These are phyloP conservation scores for Protomyces macrosporus DNA, from an alignment of 1,139 yeast genomes.

Conservation along the genomic window DNA sequence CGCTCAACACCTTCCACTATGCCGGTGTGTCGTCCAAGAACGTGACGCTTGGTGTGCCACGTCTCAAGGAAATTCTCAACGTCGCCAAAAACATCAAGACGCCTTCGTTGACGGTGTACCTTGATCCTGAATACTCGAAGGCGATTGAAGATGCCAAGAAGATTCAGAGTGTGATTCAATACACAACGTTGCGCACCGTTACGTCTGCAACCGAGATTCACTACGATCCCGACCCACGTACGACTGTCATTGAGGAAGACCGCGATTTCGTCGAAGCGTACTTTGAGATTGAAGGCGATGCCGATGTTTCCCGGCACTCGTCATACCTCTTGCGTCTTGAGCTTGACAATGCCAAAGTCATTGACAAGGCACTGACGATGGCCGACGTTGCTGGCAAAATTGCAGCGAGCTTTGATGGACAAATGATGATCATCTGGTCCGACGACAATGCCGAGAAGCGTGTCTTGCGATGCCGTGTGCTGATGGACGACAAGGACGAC, in stretches of 20 bases:
- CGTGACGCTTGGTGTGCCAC: constrained; percentile 98
- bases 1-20: constrained; percentile 98
- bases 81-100: constrained; percentile 98
- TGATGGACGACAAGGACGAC: constrained; percentile 76
- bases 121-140: constrained; percentile 70
- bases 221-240: constrained; percentile 96
- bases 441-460: constrained; percentile 98
- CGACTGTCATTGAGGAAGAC: constrained; percentile 94
- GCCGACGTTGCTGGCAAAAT: constrained; percentile 97
- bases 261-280: constrained; percentile 94
- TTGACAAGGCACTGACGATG: constrained; percentile 96
- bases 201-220: constrained; percentile 96
- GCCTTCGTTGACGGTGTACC: constrained; percentile 91
- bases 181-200: constrained; percentile 88
- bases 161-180: constrained; percentile 94
- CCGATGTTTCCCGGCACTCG: constrained; percentile 91
- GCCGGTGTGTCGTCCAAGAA: constrained; percentile 99
- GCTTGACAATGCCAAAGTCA: constrained; percentile 97
- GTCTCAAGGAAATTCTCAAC: constrained; percentile 96
- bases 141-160: constrained; percentile 92
- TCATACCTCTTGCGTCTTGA: constrained; percentile 97
- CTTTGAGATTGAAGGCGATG: constrained; percentile 89
- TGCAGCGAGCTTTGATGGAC: constrained; percentile 66
- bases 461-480: constrained; percentile 96
- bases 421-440: constrained; percentile 97